phyloP scores from a whole-genome alignment of 805 yeast species.

The Ogataea chonburiensis region DNA sequence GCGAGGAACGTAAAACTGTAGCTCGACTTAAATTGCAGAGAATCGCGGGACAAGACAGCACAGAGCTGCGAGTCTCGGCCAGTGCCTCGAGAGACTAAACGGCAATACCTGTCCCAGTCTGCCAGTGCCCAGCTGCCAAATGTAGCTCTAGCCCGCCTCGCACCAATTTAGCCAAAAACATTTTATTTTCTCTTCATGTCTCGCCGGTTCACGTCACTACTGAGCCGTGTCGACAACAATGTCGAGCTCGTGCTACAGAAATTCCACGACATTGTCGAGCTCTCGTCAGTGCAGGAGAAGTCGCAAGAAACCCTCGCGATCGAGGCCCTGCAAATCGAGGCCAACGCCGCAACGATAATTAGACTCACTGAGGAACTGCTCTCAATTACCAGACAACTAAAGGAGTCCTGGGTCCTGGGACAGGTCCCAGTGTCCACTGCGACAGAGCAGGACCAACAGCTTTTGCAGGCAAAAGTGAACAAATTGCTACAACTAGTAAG shows the following conservation, averaged over 20 bases:
- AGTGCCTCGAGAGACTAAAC: too few species aligned
- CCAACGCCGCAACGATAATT: conserved; percentile 50
- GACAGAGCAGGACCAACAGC: conserved; percentile 18
- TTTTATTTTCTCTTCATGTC: conserved; percentile 38
- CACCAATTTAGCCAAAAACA: conserved; percentile 1
- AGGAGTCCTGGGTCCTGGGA: conserved; percentile 59
- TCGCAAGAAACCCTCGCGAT: conserved; percentile 41
- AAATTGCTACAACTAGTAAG: conserved; percentile 36
- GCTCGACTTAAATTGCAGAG: too few species aligned
- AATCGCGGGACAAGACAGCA: too few species aligned
- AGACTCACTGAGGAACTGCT: conserved; percentile 54
- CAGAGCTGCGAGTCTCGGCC: too few species aligned
- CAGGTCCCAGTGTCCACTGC: conserved; percentile 40
- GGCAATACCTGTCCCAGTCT: too few species aligned
- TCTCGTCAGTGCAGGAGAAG: conserved; percentile 37
- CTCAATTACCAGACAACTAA: conserved; percentile 45
- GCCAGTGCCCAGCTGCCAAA: too few species aligned
- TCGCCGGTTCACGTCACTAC: conserved; percentile 40
- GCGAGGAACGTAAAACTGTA: too few species aligned
- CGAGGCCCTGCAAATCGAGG: conserved; percentile 56
- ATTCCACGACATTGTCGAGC: conserved; percentile 52
- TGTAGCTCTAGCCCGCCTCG: too few species aligned
- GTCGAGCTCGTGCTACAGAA: conserved; percentile 51
- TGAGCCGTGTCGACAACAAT: conserved; percentile 49
- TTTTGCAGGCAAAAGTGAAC: conserved; percentile 35